A percentile compares a stretch with the other conserved stretches of the same genome.
These are phyloP conservation scores for Albophoma yamanashiensis DNA, from an alignment of 2,329 filamentous ascomycete genomes.

Conservation along the genomic window DNA sequence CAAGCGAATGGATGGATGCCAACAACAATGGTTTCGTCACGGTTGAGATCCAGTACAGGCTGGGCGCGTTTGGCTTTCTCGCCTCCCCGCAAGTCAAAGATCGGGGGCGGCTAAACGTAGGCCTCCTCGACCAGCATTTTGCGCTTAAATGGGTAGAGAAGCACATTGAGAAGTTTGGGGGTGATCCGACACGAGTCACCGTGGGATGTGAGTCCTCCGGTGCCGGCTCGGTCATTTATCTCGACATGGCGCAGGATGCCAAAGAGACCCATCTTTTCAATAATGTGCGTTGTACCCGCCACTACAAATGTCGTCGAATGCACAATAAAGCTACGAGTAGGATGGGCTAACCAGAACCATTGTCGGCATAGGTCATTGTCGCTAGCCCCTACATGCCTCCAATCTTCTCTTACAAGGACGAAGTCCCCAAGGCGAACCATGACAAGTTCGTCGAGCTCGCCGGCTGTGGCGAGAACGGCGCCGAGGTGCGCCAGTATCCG, in stretches of 20 bases:
- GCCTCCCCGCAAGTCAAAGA: slow-evolving; percentile 28
- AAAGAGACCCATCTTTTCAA: slow-evolving; percentile 33
- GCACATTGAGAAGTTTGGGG: slow-evolving; percentile 41
- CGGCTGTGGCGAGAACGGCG: slow-evolving; percentile 14
- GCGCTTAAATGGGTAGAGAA: slow-evolving; percentile 41
- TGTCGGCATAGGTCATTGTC: slow-evolving; percentile 12
- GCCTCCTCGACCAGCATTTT: slow-evolving; percentile 38
- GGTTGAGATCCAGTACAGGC: slow-evolving; percentile 24
- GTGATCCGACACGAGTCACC: slow-evolving; percentile 39
- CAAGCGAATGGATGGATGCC: slow-evolving; percentile 13
- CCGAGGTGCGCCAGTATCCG: slow-evolving; percentile 3
- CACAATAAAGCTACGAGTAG: too few species aligned
- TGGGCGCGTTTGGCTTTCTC: slow-evolving; percentile 35
- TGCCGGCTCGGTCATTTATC: slow-evolving; percentile 34
- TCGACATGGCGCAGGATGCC: slow-evolving; percentile 34
- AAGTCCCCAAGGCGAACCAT: slow-evolving; percentile 18
- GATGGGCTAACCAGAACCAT: neutral
- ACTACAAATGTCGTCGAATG: neutral
- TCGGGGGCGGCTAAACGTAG: slow-evolving; percentile 32
- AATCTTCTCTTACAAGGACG: slow-evolving; percentile 32
- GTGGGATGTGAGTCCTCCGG: slow-evolving; percentile 44
- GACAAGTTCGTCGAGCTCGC: slow-evolving; percentile 19
- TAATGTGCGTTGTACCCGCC: slow-evolving; percentile 11
- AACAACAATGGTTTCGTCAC: slow-evolving; percentile 24
- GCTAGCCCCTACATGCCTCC: slow-evolving; percentile 40